A percentile compares a stretch with the other conserved stretches of the same genome.
Evolutionary conservation across 495 filamentous ascomycete species (phyloP).

Genomic region (Pseudotulostoma volvatum): DNA sequence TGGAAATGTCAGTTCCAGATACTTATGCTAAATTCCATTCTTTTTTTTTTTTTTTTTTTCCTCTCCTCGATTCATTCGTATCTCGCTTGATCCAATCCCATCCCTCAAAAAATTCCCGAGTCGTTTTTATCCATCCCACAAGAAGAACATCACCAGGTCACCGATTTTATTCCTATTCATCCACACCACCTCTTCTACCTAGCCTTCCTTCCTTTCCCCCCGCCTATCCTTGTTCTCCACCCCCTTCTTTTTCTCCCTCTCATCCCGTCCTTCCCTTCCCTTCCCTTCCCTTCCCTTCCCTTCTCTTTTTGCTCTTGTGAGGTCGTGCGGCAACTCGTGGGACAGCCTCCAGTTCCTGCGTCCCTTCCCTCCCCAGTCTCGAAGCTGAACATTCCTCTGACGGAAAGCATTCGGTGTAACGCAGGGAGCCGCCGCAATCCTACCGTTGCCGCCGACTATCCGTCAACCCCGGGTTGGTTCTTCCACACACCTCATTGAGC

Average conservation of each 20-base stretch:
- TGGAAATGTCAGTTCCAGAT: no score
- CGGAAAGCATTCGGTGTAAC: constrained; percentile 2
- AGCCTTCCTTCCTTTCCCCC: constrained; percentile 3
- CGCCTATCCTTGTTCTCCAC: not conserved
- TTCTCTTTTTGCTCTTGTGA: constrained; percentile 2
- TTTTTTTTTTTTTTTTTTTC: no score
- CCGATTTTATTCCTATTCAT: no score
- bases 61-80: no score
- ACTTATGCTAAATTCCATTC: no score
- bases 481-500: not conserved
- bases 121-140: no score
- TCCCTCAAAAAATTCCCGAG: no score
- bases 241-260: constrained; percentile 8
- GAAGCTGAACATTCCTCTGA: constrained; percentile 1
- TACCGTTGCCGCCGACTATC: constrained; percentile 15
- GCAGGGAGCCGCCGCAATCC: constrained; percentile 6
- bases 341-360: constrained; percentile 4
- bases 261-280: constrained; percentile 5
- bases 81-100: no score
- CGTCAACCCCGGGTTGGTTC: not conserved
- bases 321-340: not conserved
- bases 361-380: not conserved
- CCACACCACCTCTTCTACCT: constrained; percentile 9
- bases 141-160: no score
- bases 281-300: constrained; percentile 7